phyloP scores from a whole-genome alignment of 1,139 yeast species.

The Eremothecium cymbalariae region DNA sequence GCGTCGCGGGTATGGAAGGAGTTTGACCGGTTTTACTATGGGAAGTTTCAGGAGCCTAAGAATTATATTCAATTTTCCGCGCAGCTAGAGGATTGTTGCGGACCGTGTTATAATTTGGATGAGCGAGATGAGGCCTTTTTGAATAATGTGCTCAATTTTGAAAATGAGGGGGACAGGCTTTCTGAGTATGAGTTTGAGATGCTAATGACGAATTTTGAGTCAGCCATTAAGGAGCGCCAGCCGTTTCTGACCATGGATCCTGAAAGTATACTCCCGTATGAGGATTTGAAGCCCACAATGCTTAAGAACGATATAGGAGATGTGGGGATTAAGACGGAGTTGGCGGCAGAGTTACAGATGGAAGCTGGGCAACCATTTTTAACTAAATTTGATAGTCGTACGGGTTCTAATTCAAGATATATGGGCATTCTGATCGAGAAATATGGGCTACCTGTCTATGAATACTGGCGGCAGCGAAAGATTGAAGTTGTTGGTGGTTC shows the following conservation, averaged over 20 bases:
- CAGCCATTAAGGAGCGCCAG: slow-evolving; percentile 66
- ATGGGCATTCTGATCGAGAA: slow-evolving; percentile 47
- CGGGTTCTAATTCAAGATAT: slow-evolving; percentile 35
- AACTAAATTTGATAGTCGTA: slow-evolving; percentile 40
- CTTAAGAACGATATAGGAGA: slow-evolving; percentile 28
- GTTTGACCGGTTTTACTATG: slow-evolving; percentile 61
- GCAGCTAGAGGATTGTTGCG: slow-evolving; percentile 88
- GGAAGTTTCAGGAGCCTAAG: slow-evolving; percentile 62
- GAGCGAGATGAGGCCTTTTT: slow-evolving; percentile 75
- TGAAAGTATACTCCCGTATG: slow-evolving; percentile 57
- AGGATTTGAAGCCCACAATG: slow-evolving; percentile 52
- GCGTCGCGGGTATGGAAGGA: slow-evolving; percentile 81
- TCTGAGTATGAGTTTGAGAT: slow-evolving; percentile 82
- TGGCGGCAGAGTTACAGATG: slow-evolving; percentile 24
- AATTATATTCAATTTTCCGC: slow-evolving; percentile 84
- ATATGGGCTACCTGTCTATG: slow-evolving; percentile 64
- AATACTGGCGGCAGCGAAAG: slow-evolving; percentile 76
- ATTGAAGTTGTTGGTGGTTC: slow-evolving; percentile 61
- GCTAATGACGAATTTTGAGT: slow-evolving; percentile 66
- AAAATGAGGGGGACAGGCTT: slow-evolving; percentile 31
- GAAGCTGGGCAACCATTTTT: slow-evolving; percentile 16
- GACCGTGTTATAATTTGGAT: slow-evolving; percentile 84
- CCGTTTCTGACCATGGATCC: slow-evolving; percentile 88
- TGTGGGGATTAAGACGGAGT: slow-evolving; percentile 18
- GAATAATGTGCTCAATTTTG: slow-evolving; percentile 34